phyloP scores from a whole-genome alignment of 2,329 filamentous ascomycete genomes.

The Ophiostoma novo-ulmi region DNA sequence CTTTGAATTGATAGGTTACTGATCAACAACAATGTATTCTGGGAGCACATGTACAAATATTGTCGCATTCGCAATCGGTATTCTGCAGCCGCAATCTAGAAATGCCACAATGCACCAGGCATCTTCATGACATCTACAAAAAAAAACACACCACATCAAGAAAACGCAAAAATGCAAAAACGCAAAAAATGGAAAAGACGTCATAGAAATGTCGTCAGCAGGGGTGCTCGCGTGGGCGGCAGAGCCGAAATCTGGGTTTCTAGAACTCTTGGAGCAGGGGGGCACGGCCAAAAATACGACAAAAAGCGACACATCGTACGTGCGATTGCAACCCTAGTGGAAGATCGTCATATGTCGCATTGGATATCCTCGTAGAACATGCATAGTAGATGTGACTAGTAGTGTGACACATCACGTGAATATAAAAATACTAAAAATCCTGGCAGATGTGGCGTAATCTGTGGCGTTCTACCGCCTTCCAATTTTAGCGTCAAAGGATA shows the following conservation, averaged over 20 bases:
- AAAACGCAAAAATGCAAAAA: not conserved
- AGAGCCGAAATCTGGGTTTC: not conserved
- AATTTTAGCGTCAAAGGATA: conserved; percentile 14
- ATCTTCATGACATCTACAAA: not conserved
- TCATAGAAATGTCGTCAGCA: not conserved
- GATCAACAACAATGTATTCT: not conserved
- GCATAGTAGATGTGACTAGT: not conserved
- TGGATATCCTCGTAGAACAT: not conserved
- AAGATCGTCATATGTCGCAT: not conserved
- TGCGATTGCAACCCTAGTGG: not conserved
- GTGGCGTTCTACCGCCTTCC: conserved; percentile 24
- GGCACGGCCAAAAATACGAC: not conserved
- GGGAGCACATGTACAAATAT: not conserved
- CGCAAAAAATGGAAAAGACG: not conserved
- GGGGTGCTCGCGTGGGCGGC: conserved; percentile 3
- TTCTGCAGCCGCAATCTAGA: not conserved
- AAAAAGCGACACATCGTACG: not conserved
- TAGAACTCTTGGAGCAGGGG: not conserved
- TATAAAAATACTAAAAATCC: no score
- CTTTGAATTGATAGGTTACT: not conserved
- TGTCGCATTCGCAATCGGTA: not conserved
- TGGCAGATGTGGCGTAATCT: conserved; percentile 20
- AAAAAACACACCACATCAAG: not conserved
- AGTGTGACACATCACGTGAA: conserved; percentile 16
- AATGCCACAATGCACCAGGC: not conserved